Base-by-base conservation (phyloP, 1,139 yeast species). In the Groenewaldozyma sp. region DNA sequence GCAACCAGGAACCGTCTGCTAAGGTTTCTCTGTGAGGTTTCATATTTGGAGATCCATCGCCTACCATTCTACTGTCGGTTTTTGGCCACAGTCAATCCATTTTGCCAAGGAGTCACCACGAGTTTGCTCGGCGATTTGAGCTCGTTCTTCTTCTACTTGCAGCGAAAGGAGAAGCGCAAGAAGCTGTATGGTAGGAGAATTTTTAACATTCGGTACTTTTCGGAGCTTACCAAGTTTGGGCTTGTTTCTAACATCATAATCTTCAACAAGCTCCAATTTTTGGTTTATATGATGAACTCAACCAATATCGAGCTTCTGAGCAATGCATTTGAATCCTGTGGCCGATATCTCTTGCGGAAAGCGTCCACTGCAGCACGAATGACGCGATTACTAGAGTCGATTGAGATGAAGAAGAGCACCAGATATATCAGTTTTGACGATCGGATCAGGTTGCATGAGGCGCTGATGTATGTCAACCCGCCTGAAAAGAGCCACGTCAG, bases 151-250 rank as follows among this genome's bases (percentile, higher is more conserved):
- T 24, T 43, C 3, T 54, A 49, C 36, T 45, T 57, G 4, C 53
- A 55, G 27, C 35, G 44, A 28, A 48, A 50, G 43, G 44, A 49
- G 7, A 47, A 45, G 35, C 42, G 47, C 11, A 36, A 37, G 17
- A 45, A 44, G 16, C 40, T 58, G 33, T 45, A 49, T 29, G 37
- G 49, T 9, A 41, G 59, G 46, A 68, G 76, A 22, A 70, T 70
- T 40, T 63, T 64, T 24, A 76, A 73, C 47, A 71, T 82, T 29
- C 66, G 71, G 28, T 80, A 81, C 36, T 78, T 83, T 47, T 67
- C 78, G 38, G 96, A 88, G 53, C 64, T 87, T 63, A 73, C 81
- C 35, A 84, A 83, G 55, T 88, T 87, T 58, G 76, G 74, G 48
- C 58, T 86, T 49, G 67, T 87, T n/a, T 93, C 94, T 0, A 65